Conservation (phyloP, 2,329 filamentous ascomycete species). For the Myrmaecium sp. region DNA sequence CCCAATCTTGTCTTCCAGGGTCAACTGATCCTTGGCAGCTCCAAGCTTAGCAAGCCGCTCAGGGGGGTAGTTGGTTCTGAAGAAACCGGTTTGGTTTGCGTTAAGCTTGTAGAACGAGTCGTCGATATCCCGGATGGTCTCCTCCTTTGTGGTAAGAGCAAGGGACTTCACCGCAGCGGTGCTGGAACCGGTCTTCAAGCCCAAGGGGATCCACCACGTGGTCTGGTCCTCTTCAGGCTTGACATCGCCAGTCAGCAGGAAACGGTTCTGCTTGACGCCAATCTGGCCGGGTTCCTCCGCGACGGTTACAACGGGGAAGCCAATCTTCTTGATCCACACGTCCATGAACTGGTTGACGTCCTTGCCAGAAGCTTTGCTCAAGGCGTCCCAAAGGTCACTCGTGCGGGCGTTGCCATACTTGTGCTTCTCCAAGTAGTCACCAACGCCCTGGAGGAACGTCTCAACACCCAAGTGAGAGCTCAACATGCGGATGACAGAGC, state of each 20-base stretch:
- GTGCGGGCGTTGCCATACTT: slow-evolving; percentile 84
- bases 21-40: slow-evolving; percentile 57
- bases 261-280: slow-evolving; percentile 68
- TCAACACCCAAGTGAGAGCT: slow-evolving; percentile 77
- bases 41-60: slow-evolving; percentile 66
- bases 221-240: slow-evolving; percentile 83
- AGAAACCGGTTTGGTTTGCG: slow-evolving; percentile 73
- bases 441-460: slow-evolving; percentile 78
- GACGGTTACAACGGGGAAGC: slow-evolving; percentile 79
- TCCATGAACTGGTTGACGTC: slow-evolving; percentile 82
- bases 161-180: slow-evolving; percentile 43
- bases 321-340: slow-evolving; percentile 89
- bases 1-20: slow-evolving; percentile 79
- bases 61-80: slow-evolving; percentile 86
- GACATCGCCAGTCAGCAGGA: slow-evolving; percentile 80
- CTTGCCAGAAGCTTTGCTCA: slow-evolving; percentile 73
- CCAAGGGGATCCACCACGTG: slow-evolving; percentile 89
- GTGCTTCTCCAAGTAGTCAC: slow-evolving; percentile 75
- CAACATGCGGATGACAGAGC: slow-evolving; percentile 91
- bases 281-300: slow-evolving; percentile 72
- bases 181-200: slow-evolving; percentile 55
- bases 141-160: slow-evolving; percentile 58
- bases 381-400: slow-evolving; percentile 73
- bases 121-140: slow-evolving; percentile 58
- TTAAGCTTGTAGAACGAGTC: slow-evolving; percentile 89